Evolutionary conservation across 352 stramenopile species (phyloP), one percentile per base, ranked within the genome.

Genomic region (Phytophthora melonis): DNA sequence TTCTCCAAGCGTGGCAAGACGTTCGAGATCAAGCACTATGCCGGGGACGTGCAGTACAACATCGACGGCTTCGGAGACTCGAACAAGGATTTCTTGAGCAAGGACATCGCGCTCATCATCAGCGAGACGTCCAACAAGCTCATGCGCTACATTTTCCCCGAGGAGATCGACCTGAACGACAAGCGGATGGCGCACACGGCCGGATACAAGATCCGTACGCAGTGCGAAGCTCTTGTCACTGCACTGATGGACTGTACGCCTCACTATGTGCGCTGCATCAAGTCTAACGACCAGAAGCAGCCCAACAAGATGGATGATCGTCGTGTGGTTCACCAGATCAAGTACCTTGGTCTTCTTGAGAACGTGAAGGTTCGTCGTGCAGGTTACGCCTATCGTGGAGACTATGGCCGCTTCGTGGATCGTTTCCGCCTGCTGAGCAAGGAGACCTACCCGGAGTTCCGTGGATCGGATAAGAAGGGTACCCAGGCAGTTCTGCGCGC

Each of bases 261-360:
- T 67, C 90, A 97, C 61, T 97, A 98, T 55, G 91, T 97, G 55
- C 90, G 92, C n/a, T 97, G 90, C 63, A 97, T 98, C 64, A 97
- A 98, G 72, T 94, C 89, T 4, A 98, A 98, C 65, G 93, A 97
- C 68, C 82, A 96, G 49, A 97, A 97, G 55, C 82, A 92, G 43
- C 59, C 91, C 5, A 92, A 95, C 70, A 85, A 89, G 52, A 91
- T 97, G 66, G 89, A 98, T 58, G 90, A 94, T 39, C 83, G 91
- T 8, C 90, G 93, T 18, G 91, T 97, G 10, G 58, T 95, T 19
- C 90, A 97, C 63, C 90, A 97, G 70, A 96, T 96, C 70, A 92
- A 97, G 66, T 97, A 97, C 54, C 70, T 97, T 34, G 90, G 90
- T 34, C 69, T 97, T 58, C 79, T 97, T 36, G 90, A 97, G 58